Evolutionary conservation across 768 basidiomycete species (phyloP).

Genomic region (Lactarius hatsudake): DNA sequence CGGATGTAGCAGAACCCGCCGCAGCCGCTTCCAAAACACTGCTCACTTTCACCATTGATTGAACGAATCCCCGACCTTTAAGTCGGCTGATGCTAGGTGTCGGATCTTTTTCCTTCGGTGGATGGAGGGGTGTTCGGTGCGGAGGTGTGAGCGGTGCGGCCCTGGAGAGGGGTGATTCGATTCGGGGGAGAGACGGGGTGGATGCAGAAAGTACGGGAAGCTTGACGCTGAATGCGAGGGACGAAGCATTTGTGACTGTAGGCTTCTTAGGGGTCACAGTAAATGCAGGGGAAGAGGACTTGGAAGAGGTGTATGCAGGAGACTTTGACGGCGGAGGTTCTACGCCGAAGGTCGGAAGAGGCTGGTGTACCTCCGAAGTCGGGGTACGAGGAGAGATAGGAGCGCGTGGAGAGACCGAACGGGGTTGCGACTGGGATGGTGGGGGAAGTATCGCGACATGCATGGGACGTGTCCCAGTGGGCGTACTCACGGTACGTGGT

Average conservation of each 20-base stretch:
- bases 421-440: neutral
- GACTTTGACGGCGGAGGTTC: constrained; percentile 3
- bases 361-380: neutral
- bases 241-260: constrained; percentile 35
- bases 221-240: constrained; percentile 24
- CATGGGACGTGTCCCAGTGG: constrained; percentile 19
- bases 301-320: constrained; percentile 25
- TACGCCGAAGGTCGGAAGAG: neutral
- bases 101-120: constrained; percentile 58
- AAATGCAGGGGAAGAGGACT: constrained; percentile 4
- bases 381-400: constrained; percentile 8
- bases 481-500: constrained; percentile 30
- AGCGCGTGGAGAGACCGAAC: constrained; percentile 7
- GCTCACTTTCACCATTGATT: constrained; percentile 75
- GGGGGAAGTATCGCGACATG: constrained; percentile 2
- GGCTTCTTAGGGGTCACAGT: constrained; percentile 29
- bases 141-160: constrained; percentile 43
- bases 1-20: constrained; percentile 35
- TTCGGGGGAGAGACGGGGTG: constrained; percentile 46
- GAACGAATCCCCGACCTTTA: constrained; percentile 84
- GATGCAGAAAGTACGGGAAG: constrained; percentile 29
- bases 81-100: constrained; percentile 81
- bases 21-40: constrained; percentile 44
- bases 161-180: constrained; percentile 51
- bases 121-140: constrained; percentile 54